Base-by-base conservation (phyloP, 2,329 filamentous ascomycete genomes). In the Colletotrichum salicis region DNA sequence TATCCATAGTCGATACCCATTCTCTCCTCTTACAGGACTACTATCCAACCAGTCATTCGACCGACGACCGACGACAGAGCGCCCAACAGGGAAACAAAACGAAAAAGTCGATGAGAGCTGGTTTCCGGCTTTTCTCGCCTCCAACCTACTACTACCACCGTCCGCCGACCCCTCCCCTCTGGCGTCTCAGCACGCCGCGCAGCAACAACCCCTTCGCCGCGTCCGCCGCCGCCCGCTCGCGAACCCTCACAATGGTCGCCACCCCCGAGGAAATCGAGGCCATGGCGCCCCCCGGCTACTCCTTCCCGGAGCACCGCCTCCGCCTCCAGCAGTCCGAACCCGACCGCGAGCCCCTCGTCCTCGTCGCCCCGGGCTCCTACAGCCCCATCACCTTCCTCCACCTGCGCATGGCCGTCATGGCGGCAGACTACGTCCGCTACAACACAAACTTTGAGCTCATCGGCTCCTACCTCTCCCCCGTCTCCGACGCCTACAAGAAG, bases 361-460 rank as follows among this genome's bases (percentile, higher is more conserved):
- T 93, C 65, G 90, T 93, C 64, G 91, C 91, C 59, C 93, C 91
- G 77, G 91, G 90, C 62, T 90, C 87, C 77, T 95, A 94, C 83
- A 93, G 91, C 0, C 93, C 93, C 22, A 90, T 92, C 61, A 93
- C 92, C 7, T 93, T 93, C 78, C 86, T 95, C 33, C 93, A 96
- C 79, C 84, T 96, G 74, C 91, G 93, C 79, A 96, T 97, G 92
- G 96, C 96, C 79, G 93, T 94, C 78, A 94, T 97, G 90, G 93
- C 93, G 1, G 89, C 91, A 76, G 93, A 96, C 82, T 95, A 93
- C 82, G 91, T 91, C 76, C 91, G 91, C 74, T 92, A 93, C 80
- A 91, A 90, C 79, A 76, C 74, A 29, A 85, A 93, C 64, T 98
- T 93, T 79, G 95, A 98, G 80, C 90, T 98, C 41, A 87, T 97